Conservation (phyloP, 2,329 filamentous ascomycete genomes). For the Hymenoscyphus albidus region DNA sequence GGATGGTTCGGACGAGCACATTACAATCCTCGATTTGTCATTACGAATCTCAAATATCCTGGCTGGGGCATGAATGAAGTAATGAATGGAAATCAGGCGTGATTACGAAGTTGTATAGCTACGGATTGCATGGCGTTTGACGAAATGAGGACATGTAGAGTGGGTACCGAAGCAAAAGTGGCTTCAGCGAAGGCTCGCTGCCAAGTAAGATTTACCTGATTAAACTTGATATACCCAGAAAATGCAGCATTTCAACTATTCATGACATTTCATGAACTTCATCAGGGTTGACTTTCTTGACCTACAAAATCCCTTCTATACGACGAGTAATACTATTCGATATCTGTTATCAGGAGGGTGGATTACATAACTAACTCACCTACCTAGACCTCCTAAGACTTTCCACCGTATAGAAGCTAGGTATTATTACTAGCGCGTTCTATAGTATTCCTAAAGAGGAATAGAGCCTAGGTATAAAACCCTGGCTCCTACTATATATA, state of each 20-base stretch:
- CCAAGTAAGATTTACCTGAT: background rate
- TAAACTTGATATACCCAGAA: background rate
- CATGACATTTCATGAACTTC: background rate
- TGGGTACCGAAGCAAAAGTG: background rate
- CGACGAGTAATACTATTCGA: no score
- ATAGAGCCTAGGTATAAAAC: no score
- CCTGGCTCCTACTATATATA: no score
- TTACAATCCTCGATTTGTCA: slow-evolving; percentile 81
- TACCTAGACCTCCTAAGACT: no score
- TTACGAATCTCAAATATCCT: slow-evolving; percentile 76
- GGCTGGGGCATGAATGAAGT: slow-evolving; percentile 24
- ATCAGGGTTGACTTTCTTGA: no score
- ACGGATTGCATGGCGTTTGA: slow-evolving; percentile 1
- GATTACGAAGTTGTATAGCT: background rate
- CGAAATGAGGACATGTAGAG: background rate
- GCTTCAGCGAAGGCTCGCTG: background rate
- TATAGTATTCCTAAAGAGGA: no score
- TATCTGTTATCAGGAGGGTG: no score
- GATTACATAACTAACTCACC: no score
- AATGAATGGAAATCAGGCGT: background rate
- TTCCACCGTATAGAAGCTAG: no score
- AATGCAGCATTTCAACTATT: background rate
- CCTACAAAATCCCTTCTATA: no score
- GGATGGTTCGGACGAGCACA: slow-evolving; percentile 92
- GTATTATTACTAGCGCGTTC: no score